Base-by-base conservation (phyloP, 208 protist genomes). In the Trichomonas vaginalis region DNA sequence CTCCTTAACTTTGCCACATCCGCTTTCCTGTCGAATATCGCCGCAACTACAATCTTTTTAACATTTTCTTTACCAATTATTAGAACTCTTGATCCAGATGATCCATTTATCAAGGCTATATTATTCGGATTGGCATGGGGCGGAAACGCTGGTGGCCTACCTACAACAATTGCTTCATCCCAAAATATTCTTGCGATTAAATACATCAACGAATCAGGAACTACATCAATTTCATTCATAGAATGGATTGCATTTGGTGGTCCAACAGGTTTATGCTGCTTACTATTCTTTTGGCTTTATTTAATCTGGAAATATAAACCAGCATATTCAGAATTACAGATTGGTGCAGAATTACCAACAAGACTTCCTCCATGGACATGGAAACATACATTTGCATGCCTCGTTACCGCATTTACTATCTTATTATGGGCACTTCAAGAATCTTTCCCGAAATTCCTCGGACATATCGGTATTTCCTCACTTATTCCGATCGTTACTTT, bases 101-200 rank as follows among this genome's bases (percentile, higher is more conserved):
- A 92, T 27, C 86, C 40, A 39, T 92, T 92, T 39, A 92, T 92
- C 37, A 92, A 92, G 51, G 45, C 40, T 27, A 42, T 92, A 15
- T 32, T 92, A 0, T 51, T 92, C 0, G 86, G 86, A 4, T 47
- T 92, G 15, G 86, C 86, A 14, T 92, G 86, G 86, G 45, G 86
- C 17, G 86, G 86, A 27, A 92, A 92, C 37, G 40, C 86, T 0
- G 86, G 86, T 32, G 86, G 86, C 10, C 27, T 92, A 40, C 40
- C 46, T 37, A 92, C 86, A 51, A 92, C 86, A 39, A 92, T 92
- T 15, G 86, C 86, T 15, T 92, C 86, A 51, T 8, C 46, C 6
- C 86, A 92, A 51, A 92, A 92, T 15, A 92, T 92, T 39, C 56
- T 92, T 15, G 86, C 86, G 6, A 92, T 92, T 92, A 92, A 92